Base-by-base conservation (phyloP, 495 filamentous ascomycete genomes). In the Polyplosphaeria fusca region DNA sequence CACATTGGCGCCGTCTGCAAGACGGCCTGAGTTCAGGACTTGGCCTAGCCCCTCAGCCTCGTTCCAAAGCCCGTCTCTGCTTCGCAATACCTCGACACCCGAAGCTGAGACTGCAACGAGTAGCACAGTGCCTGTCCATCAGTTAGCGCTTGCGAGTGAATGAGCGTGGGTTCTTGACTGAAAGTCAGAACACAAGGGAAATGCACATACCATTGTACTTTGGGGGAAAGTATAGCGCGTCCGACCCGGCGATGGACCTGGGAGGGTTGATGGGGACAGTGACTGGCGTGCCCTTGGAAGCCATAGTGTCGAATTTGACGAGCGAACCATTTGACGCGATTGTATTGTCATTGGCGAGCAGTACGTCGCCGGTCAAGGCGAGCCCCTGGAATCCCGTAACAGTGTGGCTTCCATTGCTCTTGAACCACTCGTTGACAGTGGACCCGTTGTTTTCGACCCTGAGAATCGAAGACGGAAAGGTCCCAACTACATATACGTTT, bases 141-240 rank as follows among this genome's bases (percentile, higher is more conserved):
- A n/a, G n/a, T n/a, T n/a, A n/a, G n/a, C n/a, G n/a, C n/a, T n/a
- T n/a, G n/a, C n/a, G n/a, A n/a, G n/a, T n/a, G n/a, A n/a, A n/a
- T n/a, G n/a, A n/a, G n/a, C n/a, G n/a, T n/a, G n/a, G n/a, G n/a
- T n/a, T n/a, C n/a, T n/a, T n/a, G n/a, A n/a, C n/a, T n/a, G n/a
- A n/a, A n/a, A n/a, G n/a, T n/a, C n/a, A n/a, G n/a, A n/a, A n/a
- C n/a, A n/a, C n/a, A n/a, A n/a, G n/a, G n/a, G n/a, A n/a, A n/a
- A n/a, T n/a, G n/a, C n/a, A n/a, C n/a, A n/a, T n/a, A n/a, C 53
- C 53, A 13, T 48, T 30, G 44, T 57, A 57, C n/a, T 23, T 39
- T 4, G 30, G 30, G 11, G 53, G 53, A 3, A 57, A 25, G 2
- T 48, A 22, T 2, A 57, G 39, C 9, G 53, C 53, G 23, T 57